phyloP scores from a whole-genome alignment of 2,329 filamentous ascomycete genomes.

The Fusarium scirpi region DNA sequence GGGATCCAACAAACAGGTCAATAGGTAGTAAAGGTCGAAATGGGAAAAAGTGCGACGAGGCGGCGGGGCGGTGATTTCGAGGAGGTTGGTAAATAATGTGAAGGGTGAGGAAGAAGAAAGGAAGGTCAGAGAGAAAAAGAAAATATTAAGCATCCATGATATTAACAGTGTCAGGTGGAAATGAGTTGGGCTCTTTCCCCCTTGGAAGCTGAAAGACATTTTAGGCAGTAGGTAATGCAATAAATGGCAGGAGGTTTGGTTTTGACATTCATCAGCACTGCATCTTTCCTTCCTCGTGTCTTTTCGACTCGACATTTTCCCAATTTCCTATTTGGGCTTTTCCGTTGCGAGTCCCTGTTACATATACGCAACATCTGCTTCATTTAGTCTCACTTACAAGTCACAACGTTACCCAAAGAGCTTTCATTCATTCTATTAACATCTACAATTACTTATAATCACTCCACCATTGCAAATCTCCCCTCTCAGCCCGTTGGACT shows the following conservation, averaged over 20 bases:
- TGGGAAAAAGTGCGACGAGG: constrained; percentile 26
- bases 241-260: constrained; percentile 12
- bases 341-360: constrained; percentile 21
- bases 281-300: not conserved
- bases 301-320: constrained; percentile 1
- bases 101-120: constrained; percentile 11
- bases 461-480: not conserved
- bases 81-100: constrained; percentile 22
- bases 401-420: not conserved
- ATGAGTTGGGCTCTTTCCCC: constrained; percentile 34
- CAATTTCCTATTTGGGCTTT: constrained; percentile 22
- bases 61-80: constrained; percentile 23
- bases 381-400: constrained; percentile 10
- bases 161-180: constrained; percentile 31
- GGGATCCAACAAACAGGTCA: constrained; percentile 2
- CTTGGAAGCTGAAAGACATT: not conserved
- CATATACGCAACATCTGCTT: constrained; percentile 18
- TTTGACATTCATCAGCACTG: not conserved
- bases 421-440: not conserved
- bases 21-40: constrained; percentile 7
- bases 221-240: constrained; percentile 4
- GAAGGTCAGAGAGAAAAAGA: constrained; percentile 18
- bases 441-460: not conserved
- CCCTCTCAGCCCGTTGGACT: constrained; percentile 7
- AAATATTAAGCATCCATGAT: constrained; percentile 26